Evolutionary conservation across 1,284 basidiomycete genomes (phyloP), one percentile per base, ranked within the genome.

Genomic region (Entoloma clypeatum): DNA sequence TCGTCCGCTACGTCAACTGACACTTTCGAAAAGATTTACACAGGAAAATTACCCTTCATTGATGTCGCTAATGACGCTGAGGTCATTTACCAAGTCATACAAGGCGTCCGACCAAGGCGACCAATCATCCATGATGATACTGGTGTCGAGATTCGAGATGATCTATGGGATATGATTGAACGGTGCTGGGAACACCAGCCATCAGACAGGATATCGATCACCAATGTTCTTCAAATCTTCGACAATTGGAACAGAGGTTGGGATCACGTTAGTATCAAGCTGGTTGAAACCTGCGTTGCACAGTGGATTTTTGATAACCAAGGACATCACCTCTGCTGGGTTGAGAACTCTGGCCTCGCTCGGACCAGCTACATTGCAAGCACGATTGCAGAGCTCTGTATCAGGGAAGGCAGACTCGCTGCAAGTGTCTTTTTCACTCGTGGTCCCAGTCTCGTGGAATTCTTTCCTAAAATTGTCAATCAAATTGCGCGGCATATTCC

Each of bases 41-140:
- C 48, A 17, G 48, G 48, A 27, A 28, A 40, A 8, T 30, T 50
- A 21, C 47, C 44, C 26, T 48, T 46, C 22, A 35, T 48, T 13
- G 49, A 48, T 22, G 24, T 48, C 13, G 46, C 44, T 9, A 51
- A 48, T 16, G 44, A 48, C 21, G 46, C 47, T 7, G 48, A 50
- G 27, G 48, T 50, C 11, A 50, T 50, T 21, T 50, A 44, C 39
- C 48, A 39, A 25, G 48, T 50, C 24, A 47, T 50, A 10, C 48
- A 50, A 42, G 48, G 48, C 19, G 41, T 41, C 5, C 35, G 48
- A 27, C 48, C 48, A 22, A 30, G 22, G 11, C 41, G 47, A 5
- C 50, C 50, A 2, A 22, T 27, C 1, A 25, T 24, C 3, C 41
- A 43, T 16, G 45, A 51, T 36, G 47, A 47, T 38, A 24, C 37